Conservation (phyloP, 2,329 filamentous ascomycete genomes). For the Phyllosticta capitalensis region DNA sequence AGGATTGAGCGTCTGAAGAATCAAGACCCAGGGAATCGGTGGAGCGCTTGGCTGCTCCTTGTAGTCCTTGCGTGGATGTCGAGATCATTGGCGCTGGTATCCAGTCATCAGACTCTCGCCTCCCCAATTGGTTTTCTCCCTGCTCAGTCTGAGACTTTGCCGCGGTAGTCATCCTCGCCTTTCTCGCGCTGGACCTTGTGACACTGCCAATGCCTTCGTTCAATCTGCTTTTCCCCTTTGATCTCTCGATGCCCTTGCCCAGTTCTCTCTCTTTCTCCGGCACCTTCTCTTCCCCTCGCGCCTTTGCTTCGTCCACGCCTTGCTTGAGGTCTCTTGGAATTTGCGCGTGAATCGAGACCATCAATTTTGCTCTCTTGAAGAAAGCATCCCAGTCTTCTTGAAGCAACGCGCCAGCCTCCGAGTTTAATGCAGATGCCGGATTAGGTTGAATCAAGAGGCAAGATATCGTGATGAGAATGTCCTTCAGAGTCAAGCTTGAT, state of each 20-base stretch:
- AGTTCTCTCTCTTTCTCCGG: conserved; percentile 14
- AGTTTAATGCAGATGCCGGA: conserved; percentile 54
- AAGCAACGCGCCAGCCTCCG: conserved; percentile 48
- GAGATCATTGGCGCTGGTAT: conserved; percentile 22
- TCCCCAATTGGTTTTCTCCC: conserved; percentile 23
- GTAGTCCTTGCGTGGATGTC: conserved; percentile 12
- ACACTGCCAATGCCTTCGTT: conserved; percentile 17
- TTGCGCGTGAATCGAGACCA: conserved; percentile 53
- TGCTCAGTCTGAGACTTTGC: conserved; percentile 12
- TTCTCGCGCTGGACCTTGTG: conserved; percentile 14
- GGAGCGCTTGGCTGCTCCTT: neutral
- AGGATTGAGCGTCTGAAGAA: conserved; percentile 13
- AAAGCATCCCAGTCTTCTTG: conserved; percentile 52
- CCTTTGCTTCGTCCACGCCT: conserved; percentile 44
- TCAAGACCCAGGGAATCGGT: conserved; percentile 3
- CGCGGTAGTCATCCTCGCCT: conserved; percentile 10
- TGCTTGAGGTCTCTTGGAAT: conserved; percentile 38
- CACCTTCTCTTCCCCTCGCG: conserved; percentile 36
- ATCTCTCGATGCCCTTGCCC: conserved; percentile 13
- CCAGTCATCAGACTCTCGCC: conserved; percentile 22
- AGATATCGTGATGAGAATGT: conserved; percentile 50
- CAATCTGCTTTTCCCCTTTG: conserved; percentile 18
- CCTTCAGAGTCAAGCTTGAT: conserved; percentile 45
- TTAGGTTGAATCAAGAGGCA: conserved; percentile 56
- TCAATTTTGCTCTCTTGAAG: conserved; percentile 47